These are phyloP conservation scores for Mycothermus thermophilus DNA, from an alignment of 495 filamentous ascomycete genomes.

Conservation along the genomic window DNA sequence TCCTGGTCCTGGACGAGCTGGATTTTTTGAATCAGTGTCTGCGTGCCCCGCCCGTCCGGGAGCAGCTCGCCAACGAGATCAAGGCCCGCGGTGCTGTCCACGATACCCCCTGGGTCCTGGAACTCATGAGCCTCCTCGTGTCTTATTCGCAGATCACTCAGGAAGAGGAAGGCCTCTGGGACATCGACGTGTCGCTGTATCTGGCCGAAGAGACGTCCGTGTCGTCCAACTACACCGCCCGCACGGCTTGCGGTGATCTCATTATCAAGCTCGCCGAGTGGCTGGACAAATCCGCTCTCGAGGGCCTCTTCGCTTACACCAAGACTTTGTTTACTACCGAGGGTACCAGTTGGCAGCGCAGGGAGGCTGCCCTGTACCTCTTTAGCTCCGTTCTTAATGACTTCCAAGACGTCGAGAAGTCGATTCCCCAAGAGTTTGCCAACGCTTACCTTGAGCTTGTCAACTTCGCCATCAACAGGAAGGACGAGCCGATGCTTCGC, in stretches of 20 bases:
- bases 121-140: slow-evolving; percentile 68
- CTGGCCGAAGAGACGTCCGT: slow-evolving; percentile 88
- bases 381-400: slow-evolving; percentile 71
- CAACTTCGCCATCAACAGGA: slow-evolving; percentile 55
- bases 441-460: slow-evolving; percentile 63
- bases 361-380: slow-evolving; percentile 72
- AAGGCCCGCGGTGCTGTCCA: slow-evolving; percentile 39
- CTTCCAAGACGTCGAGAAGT: slow-evolving; percentile 57
- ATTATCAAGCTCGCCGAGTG: slow-evolving; percentile 89
- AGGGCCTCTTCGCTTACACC: slow-evolving; percentile 60
- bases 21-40: slow-evolving; percentile 85
- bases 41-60: slow-evolving; percentile 68
- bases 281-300: slow-evolving; percentile 53
- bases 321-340: slow-evolving; percentile 48
- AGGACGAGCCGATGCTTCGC: slow-evolving; percentile 50
- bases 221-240: slow-evolving; percentile 90
- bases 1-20: slow-evolving; percentile 80
- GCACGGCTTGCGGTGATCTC: slow-evolving; percentile 81
- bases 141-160: slow-evolving; percentile 82
- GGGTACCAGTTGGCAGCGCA: slow-evolving; percentile 39
- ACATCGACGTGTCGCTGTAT: slow-evolving; percentile 89
- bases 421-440: slow-evolving; percentile 50
- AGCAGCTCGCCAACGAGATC: slow-evolving; percentile 66
- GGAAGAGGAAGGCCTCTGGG: slow-evolving; percentile 91
- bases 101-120: slow-evolving; percentile 58